Base-by-base conservation (phyloP, 768 basidiomycete genomes). In the Psilocybe cubensis region DNA sequence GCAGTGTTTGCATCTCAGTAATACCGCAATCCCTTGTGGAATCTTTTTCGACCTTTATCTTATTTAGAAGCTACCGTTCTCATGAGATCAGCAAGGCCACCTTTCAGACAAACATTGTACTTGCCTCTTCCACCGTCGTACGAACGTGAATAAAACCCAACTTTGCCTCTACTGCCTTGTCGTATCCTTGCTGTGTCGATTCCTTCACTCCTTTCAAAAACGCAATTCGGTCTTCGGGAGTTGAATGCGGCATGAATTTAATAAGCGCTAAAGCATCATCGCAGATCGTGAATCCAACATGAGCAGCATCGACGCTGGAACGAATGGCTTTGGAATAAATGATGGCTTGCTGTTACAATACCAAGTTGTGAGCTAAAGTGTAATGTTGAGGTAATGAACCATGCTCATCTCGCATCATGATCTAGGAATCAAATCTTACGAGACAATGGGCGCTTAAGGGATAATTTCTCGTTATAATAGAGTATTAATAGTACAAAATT, bases 261-360 rank as follows among this genome's bases (percentile, higher is more conserved):
- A 61, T 41, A 21, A 64, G 42, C 4, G 54, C n/a, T 21, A 64
- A 23, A 1, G 59, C 63, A 8, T 64, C 59, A 33, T 64, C 63
- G 17, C 57, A 54, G 18, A 64, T 51, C 4, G 59, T 49, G 40
- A 61, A 61, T 10, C 59, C 59, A 10, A 43, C n/a, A 29, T 61
- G 54, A 3, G 63, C 59, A 25, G 63, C 59, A 14, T 29, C 51
- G n/a, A 64, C 54, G 29, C 63, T 64, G 14, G 52, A 56, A 44
- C 57, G 54, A 17, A 64, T 57, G n/a, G 63, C 63, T 14, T 49
- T 45, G 18, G 59, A 54, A 35, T 61, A 64, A 1, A 56, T 42
- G 4, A 58, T 23, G 1, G 59, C 63, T 40, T 64, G 63, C 59
- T 33, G 46, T 47, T 6, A 54, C 40, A 25, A 64, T 41, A 11